Base-by-base conservation (phyloP, 306 rosid genomes). In the Geum urbanum region DNA sequence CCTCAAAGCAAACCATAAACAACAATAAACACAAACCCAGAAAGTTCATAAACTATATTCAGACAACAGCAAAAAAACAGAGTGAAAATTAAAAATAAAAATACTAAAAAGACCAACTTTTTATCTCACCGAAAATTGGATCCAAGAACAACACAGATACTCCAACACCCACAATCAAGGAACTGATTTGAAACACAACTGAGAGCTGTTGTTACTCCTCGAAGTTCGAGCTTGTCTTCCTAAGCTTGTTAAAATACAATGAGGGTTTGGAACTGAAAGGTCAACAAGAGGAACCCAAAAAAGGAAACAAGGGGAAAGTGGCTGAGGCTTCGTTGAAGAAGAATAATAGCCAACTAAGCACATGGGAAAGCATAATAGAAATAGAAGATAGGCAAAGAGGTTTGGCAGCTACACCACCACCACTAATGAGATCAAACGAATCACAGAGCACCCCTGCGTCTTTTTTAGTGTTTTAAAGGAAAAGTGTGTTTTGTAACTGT, bases 101-200 rank as follows among this genome's bases (percentile, higher is more conserved):
- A 9, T 9, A n/a, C 46, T 35, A 72, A 75, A 32, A 66, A 72
- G 76, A 76, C 20, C 54, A 76, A 55, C 76, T 54, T 76, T 74
- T 46, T 85, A 83, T 92, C 87, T 46, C 55, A 81, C 3, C 37
- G 58, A 75, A 62, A 65, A 82, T 57, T 79, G 89, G 97, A 90
- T 92, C 98, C 88, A 68, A 79, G 78, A 76, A 82, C 78, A 82
- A 76, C 62, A 35, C 19, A 57, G 79, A 76, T 61, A 72, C 74
- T 44, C 76, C 76, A 66, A 78, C 55, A 77, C 48, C 66, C 74
- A 76, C 35, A 14, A 70, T 63, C 79, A 69, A 76, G 52, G 39
- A 77, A 82, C 68, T 74, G 79, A 69, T 71, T 58, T 52, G 63
- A 69, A 71, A 77, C 47, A 61, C 77, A 57, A 45, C 37, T 32